Evolutionary conservation across 495 filamentous ascomycete species (phyloP).

Genomic region (Bryoglossum gracile): DNA sequence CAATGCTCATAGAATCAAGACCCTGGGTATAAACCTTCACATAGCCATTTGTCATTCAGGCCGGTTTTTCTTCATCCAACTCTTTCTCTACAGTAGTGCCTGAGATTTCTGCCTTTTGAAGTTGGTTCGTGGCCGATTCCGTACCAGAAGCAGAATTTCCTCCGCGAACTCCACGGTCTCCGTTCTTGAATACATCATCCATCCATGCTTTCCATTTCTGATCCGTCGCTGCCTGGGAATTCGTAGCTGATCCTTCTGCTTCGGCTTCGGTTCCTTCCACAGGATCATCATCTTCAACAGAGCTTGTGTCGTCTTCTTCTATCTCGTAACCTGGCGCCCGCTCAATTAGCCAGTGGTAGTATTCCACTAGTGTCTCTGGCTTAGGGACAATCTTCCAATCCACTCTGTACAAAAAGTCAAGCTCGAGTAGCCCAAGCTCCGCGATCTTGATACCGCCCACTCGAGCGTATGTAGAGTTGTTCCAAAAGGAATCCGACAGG

Average conservation of each 20-base stretch:
- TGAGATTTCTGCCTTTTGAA: no score
- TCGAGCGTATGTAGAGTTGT: slow-evolving; percentile 88
- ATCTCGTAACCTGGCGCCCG: slow-evolving; percentile 40
- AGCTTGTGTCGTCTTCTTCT: slow-evolving; percentile 25
- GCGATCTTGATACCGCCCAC: slow-evolving; percentile 85
- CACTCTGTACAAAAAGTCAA: slow-evolving; percentile 85
- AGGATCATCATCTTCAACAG: slow-evolving; percentile 15
- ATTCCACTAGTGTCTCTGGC: slow-evolving; percentile 85
- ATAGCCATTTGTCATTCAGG: not conserved
- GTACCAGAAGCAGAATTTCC: no score
- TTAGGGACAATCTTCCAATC: slow-evolving; percentile 97
- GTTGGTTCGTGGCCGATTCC: no score
- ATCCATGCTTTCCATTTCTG: slow-evolving; percentile 25
- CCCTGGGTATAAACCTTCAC: slow-evolving; percentile 10
- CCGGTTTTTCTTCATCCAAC: slow-evolving; percentile 9
- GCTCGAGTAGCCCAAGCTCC: slow-evolving; percentile 85
- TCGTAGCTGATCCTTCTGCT: slow-evolving; percentile 1
- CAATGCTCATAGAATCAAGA: no score
- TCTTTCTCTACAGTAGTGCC: no score
- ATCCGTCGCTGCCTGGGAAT: slow-evolving; percentile 10
- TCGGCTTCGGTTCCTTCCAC: slow-evolving; percentile 1
- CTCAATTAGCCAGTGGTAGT: slow-evolving; percentile 79
- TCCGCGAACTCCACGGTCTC: not conserved
- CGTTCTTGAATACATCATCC: slow-evolving; percentile 20
- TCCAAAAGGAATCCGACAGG: slow-evolving; percentile 94